Conservation (phyloP, 2,329 filamentous ascomycete species). For the Colletotrichum tropicicola region DNA sequence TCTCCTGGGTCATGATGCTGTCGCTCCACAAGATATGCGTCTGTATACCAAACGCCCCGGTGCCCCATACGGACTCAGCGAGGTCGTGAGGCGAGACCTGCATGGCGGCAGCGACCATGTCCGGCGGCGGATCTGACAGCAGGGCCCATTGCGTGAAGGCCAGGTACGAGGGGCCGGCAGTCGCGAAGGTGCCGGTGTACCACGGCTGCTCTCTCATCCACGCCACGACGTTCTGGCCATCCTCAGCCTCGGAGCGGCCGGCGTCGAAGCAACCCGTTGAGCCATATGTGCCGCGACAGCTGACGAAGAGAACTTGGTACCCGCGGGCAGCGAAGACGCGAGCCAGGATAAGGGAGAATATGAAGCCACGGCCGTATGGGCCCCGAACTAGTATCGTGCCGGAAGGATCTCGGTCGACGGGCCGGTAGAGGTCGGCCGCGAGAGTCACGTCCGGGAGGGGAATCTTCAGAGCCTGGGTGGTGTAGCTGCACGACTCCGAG, state of each 20-base stretch:
- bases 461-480: constrained; percentile 13
- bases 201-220: constrained; percentile 35
- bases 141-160: constrained; percentile 35
- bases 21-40: constrained; percentile 24
- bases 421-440: constrained; percentile 37
- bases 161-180: constrained; percentile 31
- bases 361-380: constrained; percentile 28
- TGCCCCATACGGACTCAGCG: constrained; percentile 18
- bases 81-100: constrained; percentile 27
- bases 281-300: constrained; percentile 29
- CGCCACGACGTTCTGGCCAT: constrained; percentile 29
- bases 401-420: constrained; percentile 4
- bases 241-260: constrained; percentile 23
- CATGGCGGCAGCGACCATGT: constrained; percentile 31
- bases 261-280: constrained; percentile 18
- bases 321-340: constrained; percentile 33
- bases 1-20: constrained; percentile 12
- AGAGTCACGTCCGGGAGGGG: constrained; percentile 33
- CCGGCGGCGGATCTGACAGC: constrained; percentile 29
- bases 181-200: constrained; percentile 35
- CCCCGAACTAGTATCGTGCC: constrained; percentile 31
- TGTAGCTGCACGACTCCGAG: constrained; percentile 26
- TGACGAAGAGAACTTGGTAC: constrained; percentile 34
- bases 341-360: constrained; percentile 21
- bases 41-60: constrained; percentile 23